Conservation (phyloP, 345 rosid species). For the Eucalyptus melliodora region DNA sequence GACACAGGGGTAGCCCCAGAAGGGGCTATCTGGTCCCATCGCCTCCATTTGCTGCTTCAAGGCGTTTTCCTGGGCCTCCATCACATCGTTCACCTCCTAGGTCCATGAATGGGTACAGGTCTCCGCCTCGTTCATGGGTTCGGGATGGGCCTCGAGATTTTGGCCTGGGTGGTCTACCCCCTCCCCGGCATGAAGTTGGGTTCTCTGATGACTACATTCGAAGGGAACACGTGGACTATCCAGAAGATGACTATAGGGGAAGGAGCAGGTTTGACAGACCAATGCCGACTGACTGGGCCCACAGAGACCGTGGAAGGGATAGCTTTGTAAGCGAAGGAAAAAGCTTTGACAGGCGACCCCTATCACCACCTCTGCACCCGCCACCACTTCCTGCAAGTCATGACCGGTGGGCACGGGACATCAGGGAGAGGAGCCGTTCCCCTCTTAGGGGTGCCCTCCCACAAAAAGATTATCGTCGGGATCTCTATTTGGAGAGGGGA, state of each 20-base stretch:
- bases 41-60: constrained; percentile 31
- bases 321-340: constrained; percentile 37
- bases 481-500: constrained; percentile 39
- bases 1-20: constrained; percentile 14
- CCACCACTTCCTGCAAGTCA: constrained; percentile 22
- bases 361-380: constrained; percentile 27
- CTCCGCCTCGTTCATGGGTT: constrained; percentile 65
- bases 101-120: constrained; percentile 49
- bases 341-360: constrained; percentile 38
- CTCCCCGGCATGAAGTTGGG: constrained; percentile 53
- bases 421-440: constrained; percentile 79
- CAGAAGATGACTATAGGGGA: constrained; percentile 44
- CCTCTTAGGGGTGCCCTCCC: constrained; percentile 41
- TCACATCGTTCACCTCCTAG: constrained; percentile 52
- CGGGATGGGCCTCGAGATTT: constrained; percentile 56
- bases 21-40: constrained; percentile 33
- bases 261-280: constrained; percentile 55
- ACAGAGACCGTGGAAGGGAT: constrained; percentile 48
- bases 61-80: constrained; percentile 32
- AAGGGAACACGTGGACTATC: constrained; percentile 39
- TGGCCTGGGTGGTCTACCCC: constrained; percentile 32
- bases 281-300: constrained; percentile 38
- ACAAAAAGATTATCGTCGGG: constrained; percentile 39
- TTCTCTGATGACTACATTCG: constrained; percentile 31
- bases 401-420: constrained; percentile 47